phyloP scores from a whole-genome alignment of 2,329 filamentous ascomycete genomes.

The Truncatella angustata region DNA sequence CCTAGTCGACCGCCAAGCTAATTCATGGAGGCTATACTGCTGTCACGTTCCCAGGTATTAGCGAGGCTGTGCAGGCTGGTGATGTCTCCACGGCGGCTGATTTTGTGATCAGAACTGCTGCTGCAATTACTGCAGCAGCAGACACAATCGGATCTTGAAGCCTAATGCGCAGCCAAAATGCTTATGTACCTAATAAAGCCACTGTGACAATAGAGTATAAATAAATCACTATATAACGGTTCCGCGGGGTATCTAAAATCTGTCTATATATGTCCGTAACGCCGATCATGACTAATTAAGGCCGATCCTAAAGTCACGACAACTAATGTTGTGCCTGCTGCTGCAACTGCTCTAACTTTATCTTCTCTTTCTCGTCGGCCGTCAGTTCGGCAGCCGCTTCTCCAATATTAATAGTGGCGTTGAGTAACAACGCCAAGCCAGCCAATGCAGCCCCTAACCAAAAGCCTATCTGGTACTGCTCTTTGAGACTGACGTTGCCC shows the following conservation, averaged over 20 bases:
- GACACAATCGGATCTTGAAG: too few species aligned
- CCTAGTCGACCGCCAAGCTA: too few species aligned
- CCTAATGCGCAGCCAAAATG: conserved; percentile 21
- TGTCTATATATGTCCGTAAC: background rate
- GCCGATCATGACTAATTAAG: background rate
- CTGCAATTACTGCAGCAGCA: conserved; percentile 24
- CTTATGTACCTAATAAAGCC: too few species aligned
- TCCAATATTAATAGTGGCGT: conserved; percentile 25
- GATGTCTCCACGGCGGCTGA: conserved; percentile 25
- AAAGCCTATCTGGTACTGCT: conserved; percentile 29
- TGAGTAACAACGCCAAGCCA: conserved; percentile 20
- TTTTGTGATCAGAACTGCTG: conserved; percentile 26
- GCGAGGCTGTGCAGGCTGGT: conserved; percentile 23
- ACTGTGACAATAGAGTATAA: background rate
- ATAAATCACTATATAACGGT: background rate
- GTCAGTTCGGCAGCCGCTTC: conserved; percentile 29
- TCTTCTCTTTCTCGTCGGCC: conserved; percentile 26
- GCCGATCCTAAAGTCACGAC: too few species aligned
- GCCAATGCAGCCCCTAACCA: conserved; percentile 29
- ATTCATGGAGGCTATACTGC: conserved; percentile 24
- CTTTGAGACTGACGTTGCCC: conserved; percentile 15
- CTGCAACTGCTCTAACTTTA: conserved; percentile 13
- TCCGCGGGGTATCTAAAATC: background rate
- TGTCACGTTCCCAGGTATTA: conserved; percentile 30
- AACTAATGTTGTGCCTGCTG: too few species aligned